phyloP scores from a whole-genome alignment of 2,329 filamentous ascomycete species.

The Ophiocordyceps camponoti-rufipedis region DNA sequence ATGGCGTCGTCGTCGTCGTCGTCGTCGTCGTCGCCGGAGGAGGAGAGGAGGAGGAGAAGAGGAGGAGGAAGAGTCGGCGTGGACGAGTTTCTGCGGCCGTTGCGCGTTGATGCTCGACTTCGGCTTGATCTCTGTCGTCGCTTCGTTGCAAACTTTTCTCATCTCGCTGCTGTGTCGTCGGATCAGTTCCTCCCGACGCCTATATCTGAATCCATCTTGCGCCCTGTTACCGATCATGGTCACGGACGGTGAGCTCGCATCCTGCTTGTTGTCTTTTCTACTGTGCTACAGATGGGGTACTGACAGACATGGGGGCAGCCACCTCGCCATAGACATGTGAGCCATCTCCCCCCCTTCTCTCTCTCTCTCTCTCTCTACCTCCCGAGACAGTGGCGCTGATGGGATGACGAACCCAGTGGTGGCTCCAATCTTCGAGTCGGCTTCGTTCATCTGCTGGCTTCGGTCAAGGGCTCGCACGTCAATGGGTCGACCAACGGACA shows the following conservation, averaged over 20 bases:
- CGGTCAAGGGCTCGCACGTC: constrained; percentile 1
- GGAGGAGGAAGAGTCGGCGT: constrained; percentile 3
- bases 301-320: constrained; percentile 16
- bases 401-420: constrained; percentile 25
- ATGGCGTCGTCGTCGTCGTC: background rate
- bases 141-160: constrained; percentile 27
- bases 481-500: constrained; percentile 1
- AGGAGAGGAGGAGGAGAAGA: too few relatives aligned
- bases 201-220: constrained; percentile 39
- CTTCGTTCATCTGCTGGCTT: constrained; percentile 38
- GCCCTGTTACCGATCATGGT: constrained; percentile 22
- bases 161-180: constrained; percentile 29
- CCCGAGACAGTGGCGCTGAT: background rate
- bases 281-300: background rate
- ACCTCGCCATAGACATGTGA: constrained; percentile 49
- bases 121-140: constrained; percentile 27
- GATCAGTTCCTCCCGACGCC: constrained; percentile 43
- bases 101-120: constrained; percentile 26
- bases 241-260: constrained; percentile 28
- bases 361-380: background rate
- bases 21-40: background rate
- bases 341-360: constrained; percentile 6
- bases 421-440: constrained; percentile 52
- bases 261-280: background rate
- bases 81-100: constrained; percentile 29